Evolutionary conservation across 192 early-diverging fungal genomes (phyloP), one percentile per base, ranked within the genome.

Genomic region (Coemansia sp.): DNA sequence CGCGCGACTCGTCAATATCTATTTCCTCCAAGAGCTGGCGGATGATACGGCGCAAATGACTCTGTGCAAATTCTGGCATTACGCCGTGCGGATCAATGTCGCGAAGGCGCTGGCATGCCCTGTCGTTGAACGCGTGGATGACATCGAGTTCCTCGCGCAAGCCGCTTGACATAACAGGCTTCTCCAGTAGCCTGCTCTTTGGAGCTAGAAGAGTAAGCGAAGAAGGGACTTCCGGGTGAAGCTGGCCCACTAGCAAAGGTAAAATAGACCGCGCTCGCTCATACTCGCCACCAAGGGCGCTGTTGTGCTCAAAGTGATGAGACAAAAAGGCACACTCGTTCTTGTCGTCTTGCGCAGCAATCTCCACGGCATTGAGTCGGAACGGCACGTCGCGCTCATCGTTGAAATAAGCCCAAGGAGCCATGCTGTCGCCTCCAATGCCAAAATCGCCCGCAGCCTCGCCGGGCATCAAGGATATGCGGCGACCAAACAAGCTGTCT

Each of bases 1-100:
- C 83, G 62, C 65, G 52, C 13, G 43, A 49, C 53, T 80, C 75
- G 1, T 49, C 38, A 47, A 94, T 89, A 8, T 87, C 83, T 41
- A 88, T 87, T 60, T 92, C 91, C 11, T 74, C 80, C 60, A 95
- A 79, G 8, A 92, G 79, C 81, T 97, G 93, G 8, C 88, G 78
- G 16, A 95, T 80, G 33, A 95, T 84, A 24, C 71, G 78, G 3
- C 82, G 85, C 79, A 94, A 80, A 55, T 97, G 95, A 36, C 83
- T 71, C 8, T 88, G 71, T 6, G 93, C 62, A 43, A 81, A 63
- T 62, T 80, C 74, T 11, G 57, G 31, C 68, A 86, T 50, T 9
- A 61, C 65, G 15, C 66, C 61, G 12, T 36, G 61, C 1, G 44
- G 80, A 69, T 40, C 83, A 75, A 74, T 40, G 33, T 61, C 63